Conservation (phyloP, 2,329 filamentous ascomycete species). For the Paramyrothecium roridum region DNA sequence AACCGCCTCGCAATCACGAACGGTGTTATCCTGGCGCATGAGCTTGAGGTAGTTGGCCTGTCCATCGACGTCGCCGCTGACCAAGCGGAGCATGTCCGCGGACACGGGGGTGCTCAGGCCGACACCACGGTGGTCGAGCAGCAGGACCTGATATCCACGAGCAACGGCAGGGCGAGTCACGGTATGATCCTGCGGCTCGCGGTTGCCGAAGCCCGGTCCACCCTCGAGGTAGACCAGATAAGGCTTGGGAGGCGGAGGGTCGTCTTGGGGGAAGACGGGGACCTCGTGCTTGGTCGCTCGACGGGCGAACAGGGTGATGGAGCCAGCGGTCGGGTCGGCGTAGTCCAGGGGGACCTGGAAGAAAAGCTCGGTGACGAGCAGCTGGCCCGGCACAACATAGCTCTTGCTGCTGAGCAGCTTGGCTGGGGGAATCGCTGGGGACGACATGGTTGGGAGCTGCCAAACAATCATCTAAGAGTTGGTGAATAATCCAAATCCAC, state of each 20-base stretch:
- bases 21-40: slow-evolving; percentile 88
- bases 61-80: slow-evolving; percentile 57
- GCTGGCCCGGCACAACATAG: slow-evolving; percentile 55
- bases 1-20: slow-evolving; percentile 84
- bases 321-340: slow-evolving; percentile 53
- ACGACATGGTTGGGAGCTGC: neutral
- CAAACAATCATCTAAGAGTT: neutral
- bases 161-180: slow-evolving; percentile 70
- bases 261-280: slow-evolving; percentile 48
- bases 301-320: slow-evolving; percentile 74
- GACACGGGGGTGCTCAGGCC: slow-evolving; percentile 81
- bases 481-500: neutral
- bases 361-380: slow-evolving; percentile 76
- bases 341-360: slow-evolving; percentile 87
- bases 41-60: slow-evolving; percentile 79
- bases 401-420: slow-evolving; percentile 37
- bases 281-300: slow-evolving; percentile 65
- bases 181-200: slow-evolving; percentile 68
- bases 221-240: slow-evolving; percentile 77
- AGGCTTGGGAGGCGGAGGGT: slow-evolving; percentile 40
- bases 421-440: slow-evolving; percentile 27
- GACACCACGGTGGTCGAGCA: slow-evolving; percentile 88
- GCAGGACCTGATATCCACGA: slow-evolving; percentile 80
- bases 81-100: slow-evolving; percentile 60
- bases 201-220: slow-evolving; percentile 77